Evolutionary conservation across 768 basidiomycete species (phyloP), one percentile per base, ranked within the genome.

Genomic region (Tricholoma bakamatsutake): DNA sequence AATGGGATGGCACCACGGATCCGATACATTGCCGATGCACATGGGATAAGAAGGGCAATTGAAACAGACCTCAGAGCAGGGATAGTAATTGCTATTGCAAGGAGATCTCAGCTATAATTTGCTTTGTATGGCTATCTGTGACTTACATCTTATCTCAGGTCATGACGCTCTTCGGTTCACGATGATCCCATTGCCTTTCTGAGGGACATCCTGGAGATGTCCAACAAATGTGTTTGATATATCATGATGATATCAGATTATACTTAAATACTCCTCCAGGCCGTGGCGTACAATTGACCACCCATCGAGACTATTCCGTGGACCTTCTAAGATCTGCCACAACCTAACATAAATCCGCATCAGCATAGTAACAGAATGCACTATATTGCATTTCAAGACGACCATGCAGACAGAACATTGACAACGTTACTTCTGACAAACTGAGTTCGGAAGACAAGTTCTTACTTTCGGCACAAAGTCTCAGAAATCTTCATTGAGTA

Each of bases 151-250:
- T 27, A 46, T 46, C 11, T 46, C 43, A 5, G 27, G n/a, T n/a
- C n/a, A n/a, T n/a, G n/a, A n/a, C n/a, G 21, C 21, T 24, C 21
- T 24, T 24, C 3, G n/a, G 17, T 37, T 50, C 5, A n/a, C n/a
- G 17, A n/a, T 33, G 18, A 27, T 27, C 33, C 18, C 49, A 1
- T 24, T 17, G 33, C 13, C 18, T 39, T 52, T 40, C 39, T 57
- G 61, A 24, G 47, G 61, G 13, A 58, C 51, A 37, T 62, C 64
- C 64, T 64, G 65, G 15, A 57, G n/a, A 28, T 66, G 65, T 9
- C 64, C 65, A n/a, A 66, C 64, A 45, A 66, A 66, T 35, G 65
- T 53, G 30, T 50, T 58, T 18, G 62, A 64, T 1, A 64, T 63
- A 4, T 59, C 30, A 61, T 60, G 8, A 66, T n/a, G n/a, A n/a